Percentiles rank a stretch among this genome's conserved stretches.
phyloP scores from a whole-genome alignment of 139 green algal species.

The Edaphochlamys debaryana region DNA sequence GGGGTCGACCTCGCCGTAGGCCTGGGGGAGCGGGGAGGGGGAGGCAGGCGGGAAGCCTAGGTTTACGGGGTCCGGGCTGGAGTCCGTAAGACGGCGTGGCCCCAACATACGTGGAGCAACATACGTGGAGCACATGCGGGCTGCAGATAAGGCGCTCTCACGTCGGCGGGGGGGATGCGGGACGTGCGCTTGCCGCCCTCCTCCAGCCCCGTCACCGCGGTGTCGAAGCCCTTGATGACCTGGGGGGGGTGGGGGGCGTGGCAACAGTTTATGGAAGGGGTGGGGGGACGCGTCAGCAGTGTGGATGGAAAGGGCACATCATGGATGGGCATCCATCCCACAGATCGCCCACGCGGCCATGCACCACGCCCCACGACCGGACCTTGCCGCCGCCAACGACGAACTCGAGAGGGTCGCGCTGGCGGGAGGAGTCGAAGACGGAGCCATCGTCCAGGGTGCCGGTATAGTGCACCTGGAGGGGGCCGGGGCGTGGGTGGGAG shows the following conservation, averaged over 20 bases:
- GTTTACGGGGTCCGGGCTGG: too few relatives aligned
- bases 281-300: background rate
- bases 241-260: background rate
- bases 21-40: background rate
- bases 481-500: too few relatives aligned
- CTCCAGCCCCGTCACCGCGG: conserved; percentile 67
- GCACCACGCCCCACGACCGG: background rate
- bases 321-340: background rate
- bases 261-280: background rate
- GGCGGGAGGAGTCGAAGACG: conserved; percentile 67
- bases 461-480: conserved; percentile 37
- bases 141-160: background rate
- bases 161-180: conserved; percentile 50
- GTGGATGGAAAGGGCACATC: background rate
- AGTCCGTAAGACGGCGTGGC: background rate
- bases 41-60: too few relatives aligned
- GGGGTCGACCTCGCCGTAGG: conserved; percentile 44
- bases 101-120: too few relatives aligned
- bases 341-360: background rate
- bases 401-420: conserved; percentile 72
- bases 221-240: conserved; percentile 81
- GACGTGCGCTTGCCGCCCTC: conserved; percentile 64
- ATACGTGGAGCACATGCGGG: background rate
- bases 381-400: conserved; percentile 67
- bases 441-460: conserved; percentile 73